A percentile compares a stretch with the other conserved stretches of the same genome.
Evolutionary conservation across 2,329 filamentous ascomycete genomes (phyloP).

Genomic region (Seiridium unicorne): DNA sequence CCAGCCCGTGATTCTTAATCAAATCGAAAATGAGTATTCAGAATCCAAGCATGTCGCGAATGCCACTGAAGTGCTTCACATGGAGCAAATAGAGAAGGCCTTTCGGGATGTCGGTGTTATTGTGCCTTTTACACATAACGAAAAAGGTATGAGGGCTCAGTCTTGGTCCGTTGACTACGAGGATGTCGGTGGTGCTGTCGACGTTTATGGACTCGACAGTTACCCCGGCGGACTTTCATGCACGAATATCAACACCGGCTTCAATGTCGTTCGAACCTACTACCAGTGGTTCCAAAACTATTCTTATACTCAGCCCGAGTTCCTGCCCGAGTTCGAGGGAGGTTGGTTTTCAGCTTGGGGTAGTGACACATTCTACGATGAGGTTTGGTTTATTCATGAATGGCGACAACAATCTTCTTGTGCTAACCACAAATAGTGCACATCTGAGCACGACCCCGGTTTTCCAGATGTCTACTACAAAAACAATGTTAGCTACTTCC

Average conservation of each 20-base stretch:
- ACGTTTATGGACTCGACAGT: conserved; percentile 46
- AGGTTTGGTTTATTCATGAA: conserved; percentile 15
- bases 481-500: conserved; percentile 35
- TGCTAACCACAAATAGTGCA: neutral
- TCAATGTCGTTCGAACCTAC: conserved; percentile 50
- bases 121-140: conserved; percentile 48
- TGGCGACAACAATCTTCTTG: too few species aligned
- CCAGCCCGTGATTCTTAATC: conserved; percentile 45
- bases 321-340: conserved; percentile 51
- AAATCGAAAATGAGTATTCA: conserved; percentile 53
- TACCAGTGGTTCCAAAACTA: conserved; percentile 58
- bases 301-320: conserved; percentile 51
- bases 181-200: conserved; percentile 52
- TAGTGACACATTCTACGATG: conserved; percentile 46
- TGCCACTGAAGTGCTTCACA: conserved; percentile 48
- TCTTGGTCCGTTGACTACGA: conserved; percentile 56
- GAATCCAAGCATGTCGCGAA: conserved; percentile 38
- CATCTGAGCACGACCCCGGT: conserved; percentile 30
- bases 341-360: conserved; percentile 55
- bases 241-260: conserved; percentile 46
- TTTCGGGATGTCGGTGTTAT: conserved; percentile 44
- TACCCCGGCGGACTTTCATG: conserved; percentile 48
- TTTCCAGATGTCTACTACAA: conserved; percentile 58
- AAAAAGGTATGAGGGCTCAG: conserved; percentile 45
- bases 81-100: conserved; percentile 48